A percentile compares a stretch with the other conserved stretches of the same genome.
These are phyloP conservation scores for Cladosporium cucumerinum DNA, from an alignment of 2,329 filamentous ascomycete genomes.

Conservation along the genomic window DNA sequence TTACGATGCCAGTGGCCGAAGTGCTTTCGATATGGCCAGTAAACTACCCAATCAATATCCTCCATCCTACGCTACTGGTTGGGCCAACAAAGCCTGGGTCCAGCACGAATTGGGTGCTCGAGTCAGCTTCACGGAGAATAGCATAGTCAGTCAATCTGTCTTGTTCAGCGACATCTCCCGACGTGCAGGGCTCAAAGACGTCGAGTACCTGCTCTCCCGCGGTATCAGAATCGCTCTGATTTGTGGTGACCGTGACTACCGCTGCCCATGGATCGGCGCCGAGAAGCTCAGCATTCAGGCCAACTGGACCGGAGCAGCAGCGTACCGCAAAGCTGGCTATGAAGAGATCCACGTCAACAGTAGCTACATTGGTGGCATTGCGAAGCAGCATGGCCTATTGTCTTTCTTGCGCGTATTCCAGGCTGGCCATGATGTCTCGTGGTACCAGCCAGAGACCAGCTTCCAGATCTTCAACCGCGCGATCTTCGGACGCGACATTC, in stretches of 20 bases:
- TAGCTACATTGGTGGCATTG: slow-evolving; percentile 30
- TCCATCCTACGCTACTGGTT: slow-evolving; percentile 34
- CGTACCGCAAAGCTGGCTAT: slow-evolving; percentile 32
- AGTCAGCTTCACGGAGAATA: slow-evolving; percentile 41
- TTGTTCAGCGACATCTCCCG: slow-evolving; percentile 24
- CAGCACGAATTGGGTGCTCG: slow-evolving; percentile 46
- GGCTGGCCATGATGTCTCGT: slow-evolving; percentile 30
- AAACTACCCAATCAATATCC: slow-evolving; percentile 25
- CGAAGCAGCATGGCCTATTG: slow-evolving; percentile 34
- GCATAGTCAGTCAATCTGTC: slow-evolving; percentile 17
- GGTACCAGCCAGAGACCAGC: slow-evolving; percentile 54
- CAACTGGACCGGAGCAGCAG: slow-evolving; percentile 24
- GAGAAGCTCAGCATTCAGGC: slow-evolving; percentile 30
- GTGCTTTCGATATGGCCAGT: slow-evolving; percentile 26
- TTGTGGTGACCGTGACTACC: slow-evolving; percentile 31
- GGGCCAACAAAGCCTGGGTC: slow-evolving; percentile 45
- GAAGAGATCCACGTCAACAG: slow-evolving; percentile 28
- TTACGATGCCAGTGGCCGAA: slow-evolving; percentile 19
- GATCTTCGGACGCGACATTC: slow-evolving; percentile 51
- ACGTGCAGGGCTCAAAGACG: slow-evolving; percentile 21
- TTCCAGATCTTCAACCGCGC: slow-evolving; percentile 54
- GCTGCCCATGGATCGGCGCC: slow-evolving; percentile 30
- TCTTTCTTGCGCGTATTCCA: slow-evolving; percentile 37
- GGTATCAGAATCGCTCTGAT: slow-evolving; percentile 28
- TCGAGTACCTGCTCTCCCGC: slow-evolving; percentile 27